phyloP scores from a whole-genome alignment of 208 protist genomes.

The Strigomonas galati region DNA sequence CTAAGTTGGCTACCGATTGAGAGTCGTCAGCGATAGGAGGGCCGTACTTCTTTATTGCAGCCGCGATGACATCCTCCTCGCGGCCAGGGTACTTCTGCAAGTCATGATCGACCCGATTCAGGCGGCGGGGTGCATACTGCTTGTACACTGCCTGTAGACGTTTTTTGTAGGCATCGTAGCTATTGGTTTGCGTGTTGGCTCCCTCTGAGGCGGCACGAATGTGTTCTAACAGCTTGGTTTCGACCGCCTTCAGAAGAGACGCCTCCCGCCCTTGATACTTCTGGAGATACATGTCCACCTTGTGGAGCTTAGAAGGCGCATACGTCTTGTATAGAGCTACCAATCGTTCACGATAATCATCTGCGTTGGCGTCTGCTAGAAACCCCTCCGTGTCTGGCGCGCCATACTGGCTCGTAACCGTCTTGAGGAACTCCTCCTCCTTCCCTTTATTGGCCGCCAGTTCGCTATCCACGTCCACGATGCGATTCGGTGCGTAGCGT shows the following conservation, averaged over 20 bases:
- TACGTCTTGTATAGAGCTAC: conserved; percentile 23
- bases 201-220: neutral
- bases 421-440: conserved; percentile 39
- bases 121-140: conserved; percentile 24
- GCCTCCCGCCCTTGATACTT: conserved; percentile 32
- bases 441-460: conserved; percentile 40
- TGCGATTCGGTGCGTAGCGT: conserved; percentile 36
- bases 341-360: conserved; percentile 10
- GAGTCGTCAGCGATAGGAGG: neutral
- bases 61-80: conserved; percentile 49
- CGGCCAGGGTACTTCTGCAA: conserved; percentile 44
- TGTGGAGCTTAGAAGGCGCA: conserved; percentile 26
- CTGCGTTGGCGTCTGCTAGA: neutral
- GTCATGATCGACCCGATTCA: conserved; percentile 24
- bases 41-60: conserved; percentile 23
- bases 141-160: conserved; percentile 34
- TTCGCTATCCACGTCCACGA: conserved; percentile 30
- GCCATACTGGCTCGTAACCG: neutral
- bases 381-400: neutral
- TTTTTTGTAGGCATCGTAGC: conserved; percentile 14
- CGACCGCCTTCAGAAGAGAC: conserved; percentile 23
- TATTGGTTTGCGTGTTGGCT: neutral
- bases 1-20: neutral
- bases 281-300: conserved; percentile 26
- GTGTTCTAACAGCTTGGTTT: conserved; percentile 16